Evolutionary conservation across 2,329 filamentous ascomycete genomes (phyloP), one percentile per base, ranked within the genome.

Genomic region (Orbilia oligospora): DNA sequence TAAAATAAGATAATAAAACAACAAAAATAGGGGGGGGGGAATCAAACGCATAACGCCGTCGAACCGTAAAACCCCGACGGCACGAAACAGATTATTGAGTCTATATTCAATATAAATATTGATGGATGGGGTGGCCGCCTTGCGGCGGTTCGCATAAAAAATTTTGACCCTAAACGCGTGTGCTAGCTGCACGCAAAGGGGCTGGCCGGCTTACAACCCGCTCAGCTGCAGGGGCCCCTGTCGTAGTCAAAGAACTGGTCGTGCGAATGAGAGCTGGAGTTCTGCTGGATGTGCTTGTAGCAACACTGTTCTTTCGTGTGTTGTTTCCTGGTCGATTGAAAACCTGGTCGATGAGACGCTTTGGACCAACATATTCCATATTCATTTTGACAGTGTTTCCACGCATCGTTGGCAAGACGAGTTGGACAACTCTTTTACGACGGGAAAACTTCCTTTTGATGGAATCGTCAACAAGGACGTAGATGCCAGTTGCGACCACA

Each of bases 381-480:
- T 89, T 88, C 83, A 88, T 85, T 55, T 87, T 87, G 70, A 89
- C 84, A 8, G 87, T 86, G 30, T 86, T 83, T 79, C 84, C 86
- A 44, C 80, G 76, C 80, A 86, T 86, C 69, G 87, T 83, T 8
- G 89, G 88, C 22, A 89, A 86, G 36, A 86, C 85, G 82, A 89
- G 84, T 65, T 86, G 86, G 16, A 87, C 87, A 71, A 85, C 85
- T 71, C 86, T 86, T 81, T 88, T 88, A 49, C 66, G 63, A 20
- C 77, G 80, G 53, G 80, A 80, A 44, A 81, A 82, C 69, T 86
- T 85, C 81, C 89, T 88, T 84, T 93, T 92, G 86, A 98, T 97
- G 86, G 91, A 93, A 85, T 98, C 93, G 83, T 98, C 95, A 65
- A 97, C 91, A 53, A 98, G 89, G 6, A 92, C 90, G 81, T 97